Percentiles rank a stretch among this genome's conserved stretches.
Evolutionary conservation across 257 asterid genomes (phyloP).

Genomic region (Mentha longifolia): DNA sequence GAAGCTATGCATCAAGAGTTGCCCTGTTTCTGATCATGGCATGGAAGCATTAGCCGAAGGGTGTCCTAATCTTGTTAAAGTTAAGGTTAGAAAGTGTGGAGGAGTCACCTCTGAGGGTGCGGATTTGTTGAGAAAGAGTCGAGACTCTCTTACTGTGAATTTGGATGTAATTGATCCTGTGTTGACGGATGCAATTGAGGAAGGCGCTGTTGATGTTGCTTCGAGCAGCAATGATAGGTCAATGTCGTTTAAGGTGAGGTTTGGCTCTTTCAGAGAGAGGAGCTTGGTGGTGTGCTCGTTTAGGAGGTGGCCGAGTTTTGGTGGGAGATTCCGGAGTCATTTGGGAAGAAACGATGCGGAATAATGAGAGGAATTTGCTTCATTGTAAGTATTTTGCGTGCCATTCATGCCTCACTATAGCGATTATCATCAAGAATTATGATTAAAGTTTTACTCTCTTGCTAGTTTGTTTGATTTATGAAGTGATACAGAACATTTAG

Average conservation of each 20-base stretch:
- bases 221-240: slow-evolving; percentile 54
- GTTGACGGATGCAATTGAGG: slow-evolving; percentile 50
- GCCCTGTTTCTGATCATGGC: slow-evolving; percentile 82
- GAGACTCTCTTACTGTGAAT: slow-evolving; percentile 67
- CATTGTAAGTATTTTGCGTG: not conserved
- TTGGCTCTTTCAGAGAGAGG: slow-evolving; percentile 63
- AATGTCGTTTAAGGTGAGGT: slow-evolving; percentile 58
- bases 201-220: slow-evolving; percentile 44
- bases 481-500: no score
- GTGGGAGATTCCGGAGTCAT: slow-evolving; percentile 44
- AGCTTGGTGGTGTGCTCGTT: slow-evolving; percentile 60
- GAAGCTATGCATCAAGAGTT: slow-evolving; percentile 85
- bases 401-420: not conserved
- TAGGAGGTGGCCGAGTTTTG: slow-evolving; percentile 71
- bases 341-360: not conserved
- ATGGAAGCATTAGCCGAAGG: slow-evolving; percentile 86
- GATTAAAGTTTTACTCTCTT: no score
- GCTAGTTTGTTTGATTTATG: no score
- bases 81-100: slow-evolving; percentile 87
- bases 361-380: not conserved
- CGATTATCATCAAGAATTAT: not conserved
- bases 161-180: slow-evolving; percentile 65
- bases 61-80: slow-evolving; percentile 86
- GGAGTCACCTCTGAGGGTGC: slow-evolving; percentile 78
- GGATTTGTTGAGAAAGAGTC: slow-evolving; percentile 71